A percentile compares a stretch with the other conserved stretches of the same genome.
Evolutionary conservation across 2,329 filamentous ascomycete genomes (phyloP).

Genomic region (Fusarium virguliforme): DNA sequence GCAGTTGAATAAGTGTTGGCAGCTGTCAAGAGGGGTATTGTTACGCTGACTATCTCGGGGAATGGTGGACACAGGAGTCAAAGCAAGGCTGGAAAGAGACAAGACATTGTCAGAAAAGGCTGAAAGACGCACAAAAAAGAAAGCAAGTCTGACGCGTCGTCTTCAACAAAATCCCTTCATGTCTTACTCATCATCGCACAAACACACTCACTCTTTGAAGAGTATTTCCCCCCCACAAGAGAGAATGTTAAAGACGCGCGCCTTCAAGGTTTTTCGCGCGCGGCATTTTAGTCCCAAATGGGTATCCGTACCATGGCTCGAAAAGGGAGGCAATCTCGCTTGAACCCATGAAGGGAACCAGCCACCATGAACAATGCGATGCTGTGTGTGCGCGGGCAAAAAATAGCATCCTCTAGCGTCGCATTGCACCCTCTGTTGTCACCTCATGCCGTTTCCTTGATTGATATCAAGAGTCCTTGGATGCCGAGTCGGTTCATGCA

Average conservation of each 20-base stretch:
- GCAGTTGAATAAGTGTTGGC: not conserved
- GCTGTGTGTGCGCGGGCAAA: slow-evolving; percentile 11
- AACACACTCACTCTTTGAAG: not conserved
- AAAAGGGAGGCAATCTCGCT: slow-evolving; percentile 48
- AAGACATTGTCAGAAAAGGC: slow-evolving; percentile 9
- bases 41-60: not conserved
- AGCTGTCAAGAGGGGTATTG: slow-evolving; percentile 2
- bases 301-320: not conserved
- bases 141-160: slow-evolving; percentile 16
- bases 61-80: not conserved
- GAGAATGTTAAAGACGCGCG: not conserved
- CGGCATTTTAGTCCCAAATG: slow-evolving; percentile 8
- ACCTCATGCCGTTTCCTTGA: slow-evolving; percentile 27
- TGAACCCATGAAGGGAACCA: slow-evolving; percentile 37
- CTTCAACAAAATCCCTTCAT: slow-evolving; percentile 23
- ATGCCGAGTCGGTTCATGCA: slow-evolving; percentile 11
- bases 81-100: slow-evolving; percentile 1
- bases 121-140: not conserved
- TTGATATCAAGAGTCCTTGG: slow-evolving; percentile 1
- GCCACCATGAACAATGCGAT: slow-evolving; percentile 21
- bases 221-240: slow-evolving; percentile 11
- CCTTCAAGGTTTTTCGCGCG: not conserved
- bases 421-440: slow-evolving; percentile 21
- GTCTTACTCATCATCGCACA: slow-evolving; percentile 31
- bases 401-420: slow-evolving; percentile 34